These are phyloP conservation scores for Aspergillus intermedius DNA, from an alignment of 2,329 filamentous ascomycete genomes.

Conservation along the genomic window DNA sequence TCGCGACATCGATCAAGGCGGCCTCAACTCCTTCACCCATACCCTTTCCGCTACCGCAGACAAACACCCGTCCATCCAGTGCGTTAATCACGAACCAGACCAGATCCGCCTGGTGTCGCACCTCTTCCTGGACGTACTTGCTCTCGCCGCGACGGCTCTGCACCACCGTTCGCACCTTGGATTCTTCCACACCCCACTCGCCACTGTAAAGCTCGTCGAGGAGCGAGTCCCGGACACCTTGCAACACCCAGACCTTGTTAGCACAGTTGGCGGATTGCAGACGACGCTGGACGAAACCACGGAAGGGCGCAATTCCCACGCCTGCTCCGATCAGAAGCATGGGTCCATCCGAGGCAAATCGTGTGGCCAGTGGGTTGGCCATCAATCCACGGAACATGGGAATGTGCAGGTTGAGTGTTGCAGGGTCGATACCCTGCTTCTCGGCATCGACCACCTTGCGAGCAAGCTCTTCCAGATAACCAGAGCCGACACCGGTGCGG, in stretches of 20 bases:
- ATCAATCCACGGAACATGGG: conserved; percentile 99
- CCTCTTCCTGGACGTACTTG: conserved; percentile 94
- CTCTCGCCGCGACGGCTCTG: conserved; percentile 70
- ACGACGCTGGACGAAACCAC: conserved; percentile 90
- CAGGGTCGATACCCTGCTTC: conserved; percentile 47
- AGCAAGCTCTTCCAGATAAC: conserved; percentile 85
- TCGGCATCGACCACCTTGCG: conserved; percentile 64
- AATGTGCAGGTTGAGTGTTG: conserved; percentile 60
- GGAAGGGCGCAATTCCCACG: conserved; percentile 94
- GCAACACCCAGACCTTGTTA: conserved; percentile 96
- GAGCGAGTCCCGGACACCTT: conserved; percentile 87
- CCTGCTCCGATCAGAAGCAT: conserved; percentile 97
- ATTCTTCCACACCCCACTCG: conserved; percentile 90
- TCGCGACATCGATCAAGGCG: conserved; percentile 81
- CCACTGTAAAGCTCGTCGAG: conserved; percentile 95
- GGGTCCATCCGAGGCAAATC: conserved; percentile 88
- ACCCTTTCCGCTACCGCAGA: conserved; percentile 88
- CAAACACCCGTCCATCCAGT: conserved; percentile 91
- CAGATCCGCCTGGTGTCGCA: conserved; percentile 82
- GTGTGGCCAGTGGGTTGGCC: conserved; percentile 87
- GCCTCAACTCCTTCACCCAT: conserved; percentile 96
- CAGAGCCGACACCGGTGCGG: conserved; percentile 82
- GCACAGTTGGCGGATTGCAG: conserved; percentile 92
- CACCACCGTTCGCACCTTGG: conserved; percentile 75
- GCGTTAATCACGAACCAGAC: conserved; percentile 98